Evolutionary conservation across 257 asterid genomes (phyloP), one percentile per base, ranked within the genome.

Genomic region (Solanum peruvianum): DNA sequence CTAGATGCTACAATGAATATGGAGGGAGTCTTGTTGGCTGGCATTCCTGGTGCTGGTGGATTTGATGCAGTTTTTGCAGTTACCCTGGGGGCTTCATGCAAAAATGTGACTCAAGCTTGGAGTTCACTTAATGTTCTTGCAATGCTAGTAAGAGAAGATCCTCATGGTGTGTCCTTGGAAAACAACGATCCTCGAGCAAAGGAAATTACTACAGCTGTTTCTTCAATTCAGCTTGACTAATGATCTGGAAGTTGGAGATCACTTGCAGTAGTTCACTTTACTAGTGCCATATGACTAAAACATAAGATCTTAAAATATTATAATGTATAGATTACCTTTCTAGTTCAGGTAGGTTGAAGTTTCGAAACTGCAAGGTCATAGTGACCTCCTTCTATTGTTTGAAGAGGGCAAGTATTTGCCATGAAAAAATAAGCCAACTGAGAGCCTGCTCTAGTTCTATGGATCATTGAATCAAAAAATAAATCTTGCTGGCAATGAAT

Each of bases 11-110:
- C 99, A 9, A 94, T 97, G 98, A 92, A 91, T 33, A 90, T 84
- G 85, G 96, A 95, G 91, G 99, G 99, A 84, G 99, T 95, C 85
- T 45, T 96, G 45, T 81, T 97, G 88, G 98, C 96, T 39, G 99
- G 99, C 73, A 98, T 97, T 90, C 99, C 99, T 25, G 99, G 99
- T 71, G 99, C 98, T 16, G 99, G 99, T 85, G 99, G 99, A 16
- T 97, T 96, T 76, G 99, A 95, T 82, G 99, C 99, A 0, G 97
- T 96, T 60, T 96, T 96, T 93, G 97, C 99, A 13, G 90, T 97
- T 86, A 91, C 98, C 37, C 90, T 97, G 89, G 98, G 97, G 29
- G 90, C 85, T 77, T 91, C 98, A 39, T 91, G 92, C 90, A 73
- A 87, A 86, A 93, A 92, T 8, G 94, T 97, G 69, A 84, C 90